Evolutionary conservation across 2,329 filamentous ascomycete species (phyloP).

Genomic region (Fusarium sp.): DNA sequence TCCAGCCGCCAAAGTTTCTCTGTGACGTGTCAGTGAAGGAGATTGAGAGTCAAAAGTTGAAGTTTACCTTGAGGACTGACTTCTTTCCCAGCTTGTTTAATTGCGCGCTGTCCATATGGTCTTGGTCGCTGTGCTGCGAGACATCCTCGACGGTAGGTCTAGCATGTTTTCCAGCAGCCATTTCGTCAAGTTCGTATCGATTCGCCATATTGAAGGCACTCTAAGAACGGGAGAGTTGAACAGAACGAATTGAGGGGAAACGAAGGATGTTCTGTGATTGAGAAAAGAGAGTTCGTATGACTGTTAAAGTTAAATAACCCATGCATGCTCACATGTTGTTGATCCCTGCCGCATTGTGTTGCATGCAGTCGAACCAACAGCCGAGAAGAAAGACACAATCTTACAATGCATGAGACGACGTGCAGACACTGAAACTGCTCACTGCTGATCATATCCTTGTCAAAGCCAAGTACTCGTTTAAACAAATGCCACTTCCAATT

Average conservation of each 20-base stretch:
- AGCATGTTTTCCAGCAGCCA: slow-evolving; percentile 12
- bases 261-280: not conserved
- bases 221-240: rapidly evolving
- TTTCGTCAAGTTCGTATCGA: slow-evolving; percentile 20
- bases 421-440: not conserved
- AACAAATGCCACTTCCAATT: not conserved
- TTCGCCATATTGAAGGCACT: not conserved
- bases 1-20: slow-evolving; percentile 43
- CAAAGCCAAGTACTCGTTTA: not conserved
- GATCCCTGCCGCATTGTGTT: not conserved
- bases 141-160: slow-evolving; percentile 10
- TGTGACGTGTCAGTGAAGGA: not conserved
- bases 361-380: not conserved
- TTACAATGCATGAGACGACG: not conserved
- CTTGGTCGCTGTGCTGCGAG: slow-evolving; percentile 23
- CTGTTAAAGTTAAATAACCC: not conserved
- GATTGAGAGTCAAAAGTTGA: no score
- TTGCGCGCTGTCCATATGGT: slow-evolving; percentile 38
- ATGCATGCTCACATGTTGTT: not conserved
- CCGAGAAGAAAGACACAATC: not conserved
- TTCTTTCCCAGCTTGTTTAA: slow-evolving; percentile 26
- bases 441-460: not conserved
- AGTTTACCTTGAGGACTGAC: slow-evolving; percentile 11
- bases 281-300: not conserved
- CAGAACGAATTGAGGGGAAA: not conserved